These are phyloP conservation scores for Cercospora beticola DNA, from an alignment of 2,329 filamentous ascomycete genomes.

Conservation along the genomic window DNA sequence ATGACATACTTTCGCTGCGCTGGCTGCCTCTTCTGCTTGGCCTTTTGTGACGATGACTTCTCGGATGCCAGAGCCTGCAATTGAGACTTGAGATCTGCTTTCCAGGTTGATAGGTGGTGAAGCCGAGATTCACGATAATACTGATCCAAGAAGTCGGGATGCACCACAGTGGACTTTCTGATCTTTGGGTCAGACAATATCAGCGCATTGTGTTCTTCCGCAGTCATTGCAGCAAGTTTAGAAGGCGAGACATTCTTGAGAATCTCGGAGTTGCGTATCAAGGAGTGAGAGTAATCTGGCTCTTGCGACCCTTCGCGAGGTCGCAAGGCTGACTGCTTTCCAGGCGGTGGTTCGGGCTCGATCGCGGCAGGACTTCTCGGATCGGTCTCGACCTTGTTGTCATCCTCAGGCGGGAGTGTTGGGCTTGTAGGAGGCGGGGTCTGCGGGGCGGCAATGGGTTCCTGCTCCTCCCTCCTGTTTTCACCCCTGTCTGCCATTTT, in stretches of 20 bases:
- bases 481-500: neutral
- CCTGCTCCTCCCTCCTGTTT: neutral
- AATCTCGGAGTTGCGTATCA: constrained; percentile 35
- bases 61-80: constrained; percentile 79
- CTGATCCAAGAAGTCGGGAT: constrained; percentile 89
- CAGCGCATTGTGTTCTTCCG: constrained; percentile 88
- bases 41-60: constrained; percentile 55
- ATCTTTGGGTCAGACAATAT: constrained; percentile 81
- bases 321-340: constrained; percentile 14
- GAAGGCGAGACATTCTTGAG: constrained; percentile 32
- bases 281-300: constrained; percentile 36
- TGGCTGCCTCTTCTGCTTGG: constrained; percentile 54
- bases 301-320: constrained; percentile 37
- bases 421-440: constrained; percentile 26
- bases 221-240: constrained; percentile 60
- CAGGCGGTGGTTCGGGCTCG: neutral
- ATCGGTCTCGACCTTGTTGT: constrained; percentile 11
- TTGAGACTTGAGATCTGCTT: constrained; percentile 85
- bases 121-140: constrained; percentile 93
- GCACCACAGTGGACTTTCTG: constrained; percentile 84
- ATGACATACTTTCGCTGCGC: constrained; percentile 78
- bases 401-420: constrained; percentile 1
- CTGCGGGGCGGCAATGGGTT: constrained; percentile 11
- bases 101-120: constrained; percentile 95
- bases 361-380: neutral